These are phyloP conservation scores for Nemania abortiva DNA, from an alignment of 2,329 filamentous ascomycete genomes.

Conservation along the genomic window DNA sequence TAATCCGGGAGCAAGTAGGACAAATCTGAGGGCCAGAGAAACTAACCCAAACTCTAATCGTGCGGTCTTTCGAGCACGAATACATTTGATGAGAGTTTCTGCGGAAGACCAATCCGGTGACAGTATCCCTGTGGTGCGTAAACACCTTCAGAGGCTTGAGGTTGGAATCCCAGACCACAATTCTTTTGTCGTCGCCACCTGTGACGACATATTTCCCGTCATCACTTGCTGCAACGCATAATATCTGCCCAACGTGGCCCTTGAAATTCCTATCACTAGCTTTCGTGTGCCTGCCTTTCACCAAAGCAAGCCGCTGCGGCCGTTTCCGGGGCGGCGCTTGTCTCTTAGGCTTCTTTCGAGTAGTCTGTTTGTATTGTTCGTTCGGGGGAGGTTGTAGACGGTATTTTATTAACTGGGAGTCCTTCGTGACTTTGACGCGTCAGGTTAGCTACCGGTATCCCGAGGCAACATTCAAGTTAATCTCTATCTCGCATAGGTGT, in stretches of 20 bases:
- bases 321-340: slow-evolving; percentile 69
- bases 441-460: slow-evolving; percentile 7
- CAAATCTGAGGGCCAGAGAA: background rate
- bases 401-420: slow-evolving; percentile 77
- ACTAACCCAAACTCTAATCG: slow-evolving; percentile 85
- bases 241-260: slow-evolving; percentile 83
- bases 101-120: slow-evolving; percentile 85
- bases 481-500: background rate
- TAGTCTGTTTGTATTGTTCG: slow-evolving; percentile 70
- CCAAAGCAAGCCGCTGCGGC: slow-evolving; percentile 72
- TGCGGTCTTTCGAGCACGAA: slow-evolving; percentile 89
- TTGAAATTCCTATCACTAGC: slow-evolving; percentile 74
- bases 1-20: background rate
- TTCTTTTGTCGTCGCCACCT: slow-evolving; percentile 83
- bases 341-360: slow-evolving; percentile 69
- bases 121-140: slow-evolving; percentile 88
- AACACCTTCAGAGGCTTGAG: slow-evolving; percentile 86
- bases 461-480: background rate
- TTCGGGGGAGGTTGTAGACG: slow-evolving; percentile 76
- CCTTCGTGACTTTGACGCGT: slow-evolving; percentile 35
- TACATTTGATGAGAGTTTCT: slow-evolving; percentile 92
- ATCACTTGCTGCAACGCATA: slow-evolving; percentile 86
- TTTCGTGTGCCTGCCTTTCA: slow-evolving; percentile 71
- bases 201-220: slow-evolving; percentile 94
- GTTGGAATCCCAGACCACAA: slow-evolving; percentile 87